Conservation (phyloP, 2,329 filamentous ascomycete species). For the Purpureocillium takamizusanense region DNA sequence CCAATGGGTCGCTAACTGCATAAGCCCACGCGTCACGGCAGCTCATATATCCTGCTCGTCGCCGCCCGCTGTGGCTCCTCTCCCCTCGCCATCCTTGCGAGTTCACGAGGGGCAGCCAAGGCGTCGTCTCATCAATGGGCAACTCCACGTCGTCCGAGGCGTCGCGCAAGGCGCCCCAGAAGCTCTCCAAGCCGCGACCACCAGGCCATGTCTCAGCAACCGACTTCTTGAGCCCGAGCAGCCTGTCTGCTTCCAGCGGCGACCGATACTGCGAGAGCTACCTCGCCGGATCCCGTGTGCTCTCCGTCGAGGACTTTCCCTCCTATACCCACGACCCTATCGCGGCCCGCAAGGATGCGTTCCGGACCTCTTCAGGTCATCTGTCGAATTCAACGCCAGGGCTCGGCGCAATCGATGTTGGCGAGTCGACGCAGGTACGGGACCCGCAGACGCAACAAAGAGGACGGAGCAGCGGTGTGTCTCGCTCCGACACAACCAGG, state of each 20-base stretch:
- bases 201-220: constrained; percentile 29
- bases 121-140: constrained; percentile 30
- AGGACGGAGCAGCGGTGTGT: not conserved
- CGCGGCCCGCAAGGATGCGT: not conserved
- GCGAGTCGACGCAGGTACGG: not conserved
- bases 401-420: no score
- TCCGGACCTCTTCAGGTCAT: not conserved
- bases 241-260: constrained; percentile 4
- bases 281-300: constrained; percentile 15
- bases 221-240: constrained; percentile 23
- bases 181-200: constrained; percentile 41
- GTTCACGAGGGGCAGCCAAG: no score
- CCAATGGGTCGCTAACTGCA: no score
- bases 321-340: not conserved
- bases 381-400: no score
- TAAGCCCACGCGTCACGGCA: no score
- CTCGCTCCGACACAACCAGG: not conserved
- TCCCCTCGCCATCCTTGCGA: no score
- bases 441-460: not conserved
- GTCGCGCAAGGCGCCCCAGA: constrained; percentile 30
- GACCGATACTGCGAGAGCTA: constrained; percentile 21
- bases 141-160: constrained; percentile 39
- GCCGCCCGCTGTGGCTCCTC: no score
- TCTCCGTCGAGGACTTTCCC: not conserved
- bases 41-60: no score